phyloP scores from a whole-genome alignment of 306 rosid genomes.

The Pterocarpus macrocarpus region DNA sequence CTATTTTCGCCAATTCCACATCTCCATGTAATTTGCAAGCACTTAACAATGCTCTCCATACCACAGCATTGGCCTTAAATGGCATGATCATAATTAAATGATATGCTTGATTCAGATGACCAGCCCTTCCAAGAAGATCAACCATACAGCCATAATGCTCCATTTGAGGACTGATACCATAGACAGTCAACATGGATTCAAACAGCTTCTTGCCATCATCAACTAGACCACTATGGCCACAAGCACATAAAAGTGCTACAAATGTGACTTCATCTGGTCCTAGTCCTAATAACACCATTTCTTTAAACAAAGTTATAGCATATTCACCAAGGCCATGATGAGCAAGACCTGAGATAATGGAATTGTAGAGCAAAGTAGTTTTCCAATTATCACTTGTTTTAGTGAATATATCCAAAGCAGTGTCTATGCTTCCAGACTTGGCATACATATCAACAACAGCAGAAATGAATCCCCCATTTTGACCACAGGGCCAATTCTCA shows the following conservation, averaged over 20 bases:
- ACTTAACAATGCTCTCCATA: conserved; percentile 57
- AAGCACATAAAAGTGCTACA: conserved; percentile 58
- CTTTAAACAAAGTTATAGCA: conserved; percentile 49
- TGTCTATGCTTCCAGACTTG: conserved; percentile 55
- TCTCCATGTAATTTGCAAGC: conserved; percentile 56
- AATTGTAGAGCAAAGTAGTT: conserved; percentile 53
- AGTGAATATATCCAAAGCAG: conserved; percentile 55
- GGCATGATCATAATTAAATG: conserved; percentile 52
- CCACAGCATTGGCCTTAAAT: conserved; percentile 55
- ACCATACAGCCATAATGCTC: conserved; percentile 64
- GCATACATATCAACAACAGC: conserved; percentile 63
- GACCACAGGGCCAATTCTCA: conserved; percentile 35
- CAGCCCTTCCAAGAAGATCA: conserved; percentile 62
- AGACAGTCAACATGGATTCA: conserved; percentile 48
- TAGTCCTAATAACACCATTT: conserved; percentile 51
- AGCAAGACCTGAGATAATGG: conserved; percentile 63
- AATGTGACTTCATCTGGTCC: conserved; percentile 53
- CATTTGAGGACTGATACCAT: conserved; percentile 44
- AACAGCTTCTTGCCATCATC: conserved; percentile 56
- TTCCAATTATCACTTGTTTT: conserved; percentile 42
- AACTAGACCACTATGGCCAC: conserved; percentile 60
- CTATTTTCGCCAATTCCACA: conserved; percentile 49
- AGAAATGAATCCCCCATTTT: conserved; percentile 34
- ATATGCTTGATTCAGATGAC: conserved; percentile 52
- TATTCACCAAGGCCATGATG: conserved; percentile 57